Base-by-base conservation (phyloP, 202 grass and related monocot species). In the Cymbopogon flexuosus region DNA sequence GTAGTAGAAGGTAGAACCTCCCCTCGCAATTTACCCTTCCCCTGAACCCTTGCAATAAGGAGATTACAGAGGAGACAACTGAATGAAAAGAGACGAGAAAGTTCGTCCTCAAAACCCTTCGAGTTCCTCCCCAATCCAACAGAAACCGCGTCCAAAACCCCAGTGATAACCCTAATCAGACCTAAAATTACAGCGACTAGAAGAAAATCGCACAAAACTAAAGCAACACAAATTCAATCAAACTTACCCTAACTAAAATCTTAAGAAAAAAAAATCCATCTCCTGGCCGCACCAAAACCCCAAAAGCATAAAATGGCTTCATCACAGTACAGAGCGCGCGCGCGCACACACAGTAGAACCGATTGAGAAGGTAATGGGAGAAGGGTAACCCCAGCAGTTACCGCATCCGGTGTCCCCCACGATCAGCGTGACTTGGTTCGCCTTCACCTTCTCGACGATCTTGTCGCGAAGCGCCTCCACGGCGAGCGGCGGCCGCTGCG, bases 371-470 rank as follows among this genome's bases (percentile, higher is more conserved):
- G 14, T 24, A 6, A 34, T 18, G 27, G 4, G 29, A 54, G 27
- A 43, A n/a, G 40, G 2, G 6, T 58, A 6, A 6, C 15, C 8
- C 24, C 24, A 10, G 43, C 3, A n/a, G 6, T 82, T 97, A 97
- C 94, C 94, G 45, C 94, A 97, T 79, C 94, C 94, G 0, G 94
- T 90, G 61, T 97, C 94, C 35, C 94, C 94, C 8, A 97, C 77
- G 73, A 97, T 93, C 13, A 97, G 87, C 5, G 94, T 93, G 73
- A 97, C 91, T 11, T 89, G 94, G 85, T 93, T 97, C 70, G 80
- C 87, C 77, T 78, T 88, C 35, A 97, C 88, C 89, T 97, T 97
- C 73, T 93, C 84, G 12, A 97, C 91, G 77, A 97, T 93, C 85
- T 87, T 97, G 56, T 84, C 83, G 63, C 94, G 94, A 34, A 93